Conservation (phyloP, 345 rosid species). For the Triadica sebifera region DNA sequence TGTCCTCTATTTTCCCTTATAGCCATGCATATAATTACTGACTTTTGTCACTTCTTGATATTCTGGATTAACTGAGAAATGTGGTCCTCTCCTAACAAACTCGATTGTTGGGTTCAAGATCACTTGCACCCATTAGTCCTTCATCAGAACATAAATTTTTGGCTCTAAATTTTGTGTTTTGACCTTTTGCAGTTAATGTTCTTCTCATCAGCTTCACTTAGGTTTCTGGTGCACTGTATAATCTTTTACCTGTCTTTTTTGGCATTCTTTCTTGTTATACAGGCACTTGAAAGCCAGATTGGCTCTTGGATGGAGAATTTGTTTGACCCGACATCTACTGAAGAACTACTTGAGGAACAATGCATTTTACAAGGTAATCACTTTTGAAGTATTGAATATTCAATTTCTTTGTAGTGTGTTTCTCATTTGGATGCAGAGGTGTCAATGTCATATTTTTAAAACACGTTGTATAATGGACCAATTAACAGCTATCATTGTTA, state of each 20-base stretch:
- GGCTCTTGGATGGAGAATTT: constrained; percentile 96
- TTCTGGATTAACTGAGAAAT: neutral
- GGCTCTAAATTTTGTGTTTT: neutral
- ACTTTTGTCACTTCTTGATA: neutral
- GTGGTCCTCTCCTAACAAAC: neutral
- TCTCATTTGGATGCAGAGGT: constrained; percentile 15
- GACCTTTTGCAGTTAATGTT: neutral
- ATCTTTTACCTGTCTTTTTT: neutral
- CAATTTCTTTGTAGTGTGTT: neutral
- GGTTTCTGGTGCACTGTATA: neutral
- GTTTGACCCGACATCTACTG: constrained; percentile 83
- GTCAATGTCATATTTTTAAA: no score
- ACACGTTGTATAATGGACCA: no score
- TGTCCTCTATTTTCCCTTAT: neutral
- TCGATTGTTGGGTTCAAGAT: neutral
- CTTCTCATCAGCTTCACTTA: neutral
- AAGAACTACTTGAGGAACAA: constrained; percentile 85
- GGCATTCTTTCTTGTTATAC: constrained; percentile 8
- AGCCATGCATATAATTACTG: neutral
- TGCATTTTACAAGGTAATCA: constrained; percentile 87
- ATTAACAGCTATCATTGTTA: no score
- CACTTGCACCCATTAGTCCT: neutral
- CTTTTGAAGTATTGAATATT: neutral
- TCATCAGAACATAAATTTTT: neutral
- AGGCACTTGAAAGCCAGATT: constrained; percentile 83